These are phyloP conservation scores for Populus davidiana DNA, from an alignment of 345 rosid genomes.

Conservation along the genomic window DNA sequence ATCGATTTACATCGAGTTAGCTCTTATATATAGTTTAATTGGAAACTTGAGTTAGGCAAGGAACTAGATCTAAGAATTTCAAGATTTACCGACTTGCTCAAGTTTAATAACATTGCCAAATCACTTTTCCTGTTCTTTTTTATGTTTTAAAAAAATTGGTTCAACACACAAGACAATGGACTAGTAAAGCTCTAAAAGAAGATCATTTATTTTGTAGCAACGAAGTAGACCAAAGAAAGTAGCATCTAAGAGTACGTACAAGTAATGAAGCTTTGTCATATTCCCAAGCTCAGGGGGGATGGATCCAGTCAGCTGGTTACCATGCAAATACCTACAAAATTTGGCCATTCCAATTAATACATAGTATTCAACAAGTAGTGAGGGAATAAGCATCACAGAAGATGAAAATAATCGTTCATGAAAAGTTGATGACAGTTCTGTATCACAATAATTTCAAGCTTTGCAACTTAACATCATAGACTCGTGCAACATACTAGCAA, in stretches of 20 bases:
- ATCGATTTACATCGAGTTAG: too few species aligned
- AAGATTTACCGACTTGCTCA: too few species aligned
- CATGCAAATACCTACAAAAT: slow-evolving; percentile 72
- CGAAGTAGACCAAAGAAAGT: not conserved
- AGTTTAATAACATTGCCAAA: too few species aligned
- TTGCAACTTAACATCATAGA: not conserved
- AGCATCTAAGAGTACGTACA: slow-evolving; percentile 40
- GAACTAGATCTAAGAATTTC: too few species aligned
- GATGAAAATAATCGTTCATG: not conserved
- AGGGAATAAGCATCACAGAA: too few species aligned
- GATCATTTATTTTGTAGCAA: not conserved
- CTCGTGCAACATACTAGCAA: not conserved
- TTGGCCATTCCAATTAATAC: not conserved
- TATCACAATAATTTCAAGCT: not conserved
- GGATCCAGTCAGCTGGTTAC: slow-evolving; percentile 73
- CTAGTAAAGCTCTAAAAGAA: not conserved
- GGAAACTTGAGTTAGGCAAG: too few species aligned
- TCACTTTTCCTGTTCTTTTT: too few species aligned
- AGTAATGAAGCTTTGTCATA: slow-evolving; percentile 93
- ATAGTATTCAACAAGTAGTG: not conserved
- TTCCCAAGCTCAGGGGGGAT: slow-evolving; percentile 91
- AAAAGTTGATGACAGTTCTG: not conserved
- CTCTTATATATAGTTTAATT: too few species aligned
- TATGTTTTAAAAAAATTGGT: too few species aligned
- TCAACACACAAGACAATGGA: too few species aligned